A percentile compares a stretch with the other conserved stretches of the same genome.
phyloP scores from a whole-genome alignment of 192 early-diverging fungal genomes.

The Obelidium mucronatum region DNA sequence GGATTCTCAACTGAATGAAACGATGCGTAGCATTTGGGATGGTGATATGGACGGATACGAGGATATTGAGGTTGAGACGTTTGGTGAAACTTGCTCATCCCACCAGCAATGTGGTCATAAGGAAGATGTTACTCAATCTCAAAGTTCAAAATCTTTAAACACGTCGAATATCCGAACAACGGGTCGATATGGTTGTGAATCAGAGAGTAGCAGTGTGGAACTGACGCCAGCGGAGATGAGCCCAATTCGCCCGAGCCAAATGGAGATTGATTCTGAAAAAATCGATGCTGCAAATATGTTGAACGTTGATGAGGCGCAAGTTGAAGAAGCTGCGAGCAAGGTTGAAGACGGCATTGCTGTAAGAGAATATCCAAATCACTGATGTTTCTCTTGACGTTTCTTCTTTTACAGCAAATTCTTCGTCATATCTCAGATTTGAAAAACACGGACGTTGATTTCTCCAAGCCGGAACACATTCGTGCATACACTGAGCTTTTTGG shows the following conservation, averaged over 20 bases:
- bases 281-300: background rate
- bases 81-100: background rate
- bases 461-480: slow-evolving; percentile 20
- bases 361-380: background rate
- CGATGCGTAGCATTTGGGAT: slow-evolving; percentile 4
- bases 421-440: slow-evolving; percentile 21
- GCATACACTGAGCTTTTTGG: slow-evolving; percentile 20
- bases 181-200: slow-evolving; percentile 8
- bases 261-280: background rate
- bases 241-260: background rate
- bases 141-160: background rate
- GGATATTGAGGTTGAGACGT: slow-evolving; percentile 22
- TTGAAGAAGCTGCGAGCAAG: slow-evolving; percentile 6
- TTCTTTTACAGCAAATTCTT: slow-evolving; percentile 23
- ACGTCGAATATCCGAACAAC: background rate
- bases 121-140: background rate
- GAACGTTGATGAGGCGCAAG: slow-evolving; percentile 18
- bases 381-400: background rate
- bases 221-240: background rate
- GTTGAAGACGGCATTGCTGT: slow-evolving; percentile 30
- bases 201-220: background rate
- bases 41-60: slow-evolving; percentile 14
- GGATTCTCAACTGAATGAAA: slow-evolving; percentile 9
- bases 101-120: background rate
- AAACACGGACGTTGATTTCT: slow-evolving; percentile 15